Evolutionary conservation across 169 alveolate genomes (phyloP).

Genomic region (Eimeria necatrix): DNA sequence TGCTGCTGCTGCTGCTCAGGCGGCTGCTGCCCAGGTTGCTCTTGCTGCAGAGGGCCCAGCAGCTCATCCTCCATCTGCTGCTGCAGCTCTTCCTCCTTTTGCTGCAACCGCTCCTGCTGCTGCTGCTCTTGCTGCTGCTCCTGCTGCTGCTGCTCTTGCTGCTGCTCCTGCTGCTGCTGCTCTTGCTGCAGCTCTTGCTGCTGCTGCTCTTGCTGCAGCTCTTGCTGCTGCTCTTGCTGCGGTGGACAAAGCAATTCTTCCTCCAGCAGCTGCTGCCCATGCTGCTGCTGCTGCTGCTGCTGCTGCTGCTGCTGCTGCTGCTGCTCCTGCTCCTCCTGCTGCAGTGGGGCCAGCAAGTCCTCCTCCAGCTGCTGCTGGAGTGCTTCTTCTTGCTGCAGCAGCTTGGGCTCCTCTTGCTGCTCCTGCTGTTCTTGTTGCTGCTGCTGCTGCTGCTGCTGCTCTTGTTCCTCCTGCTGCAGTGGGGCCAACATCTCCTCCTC

Average conservation of each 20-base stretch:
- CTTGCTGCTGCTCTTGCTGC: background rate
- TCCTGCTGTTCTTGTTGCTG: background rate
- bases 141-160: background rate
- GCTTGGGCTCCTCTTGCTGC: background rate
- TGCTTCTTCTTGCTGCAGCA: background rate
- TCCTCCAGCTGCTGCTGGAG: background rate
- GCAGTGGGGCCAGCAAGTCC: background rate
- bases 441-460: background rate
- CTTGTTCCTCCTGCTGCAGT: background rate
- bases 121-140: background rate
- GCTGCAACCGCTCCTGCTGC: background rate
- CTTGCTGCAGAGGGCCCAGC: no score
- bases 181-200: no score
- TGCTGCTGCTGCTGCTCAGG: background rate
- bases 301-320: background rate
- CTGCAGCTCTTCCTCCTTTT: background rate
- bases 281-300: no score
- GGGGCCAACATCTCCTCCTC: background rate
- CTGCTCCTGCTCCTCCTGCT: background rate
- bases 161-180: background rate
- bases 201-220: background rate
- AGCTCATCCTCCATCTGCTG: background rate
- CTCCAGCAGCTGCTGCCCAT: no score
- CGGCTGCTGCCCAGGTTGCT: no score
- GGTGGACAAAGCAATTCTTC: background rate